These are phyloP conservation scores for Psilocybe sp. DNA, from an alignment of 768 basidiomycete genomes.

Conservation along the genomic window DNA sequence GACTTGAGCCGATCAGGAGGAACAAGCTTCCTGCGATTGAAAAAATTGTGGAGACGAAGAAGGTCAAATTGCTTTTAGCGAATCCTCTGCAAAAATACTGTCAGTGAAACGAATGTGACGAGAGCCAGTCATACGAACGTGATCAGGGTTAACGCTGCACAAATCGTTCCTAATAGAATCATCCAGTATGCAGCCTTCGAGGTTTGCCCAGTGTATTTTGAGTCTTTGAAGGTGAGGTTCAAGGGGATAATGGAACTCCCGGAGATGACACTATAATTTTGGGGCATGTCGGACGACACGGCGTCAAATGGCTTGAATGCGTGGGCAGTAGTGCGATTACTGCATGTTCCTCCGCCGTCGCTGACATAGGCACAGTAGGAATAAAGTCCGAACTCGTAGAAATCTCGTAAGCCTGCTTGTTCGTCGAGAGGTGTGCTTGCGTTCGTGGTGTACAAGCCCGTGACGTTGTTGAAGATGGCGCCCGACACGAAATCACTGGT, in stretches of 20 bases:
- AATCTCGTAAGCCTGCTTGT: constrained; percentile 59
- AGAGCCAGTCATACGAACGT: constrained; percentile 43
- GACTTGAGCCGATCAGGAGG: constrained; percentile 64
- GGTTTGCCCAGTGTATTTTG: constrained; percentile 57
- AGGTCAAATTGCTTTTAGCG: constrained; percentile 59
- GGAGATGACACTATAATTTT: constrained; percentile 59
- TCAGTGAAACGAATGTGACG: constrained; percentile 7
- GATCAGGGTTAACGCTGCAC: constrained; percentile 60
- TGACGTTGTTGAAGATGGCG: constrained; percentile 55
- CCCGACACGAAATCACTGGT: constrained; percentile 48
- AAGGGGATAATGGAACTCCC: constrained; percentile 42
- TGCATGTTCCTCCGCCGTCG: constrained; percentile 57
- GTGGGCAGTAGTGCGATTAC: constrained; percentile 55
- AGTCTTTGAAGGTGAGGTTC: constrained; percentile 50
- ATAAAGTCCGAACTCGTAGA: constrained; percentile 81
- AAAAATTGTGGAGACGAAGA: constrained; percentile 64
- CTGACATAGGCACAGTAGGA: constrained; percentile 74
- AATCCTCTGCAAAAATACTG: constrained; percentile 51
- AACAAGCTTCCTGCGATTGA: constrained; percentile 59
- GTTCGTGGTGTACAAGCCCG: constrained; percentile 65
- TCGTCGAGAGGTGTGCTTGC: constrained; percentile 57
- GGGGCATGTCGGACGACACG: constrained; percentile 64
- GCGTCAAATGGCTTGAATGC: constrained; percentile 64
- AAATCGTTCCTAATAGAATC: constrained; percentile 69
- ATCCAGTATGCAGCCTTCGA: constrained; percentile 75